Base-by-base conservation (phyloP, 768 basidiomycete species). In the Auricularia sp. region DNA sequence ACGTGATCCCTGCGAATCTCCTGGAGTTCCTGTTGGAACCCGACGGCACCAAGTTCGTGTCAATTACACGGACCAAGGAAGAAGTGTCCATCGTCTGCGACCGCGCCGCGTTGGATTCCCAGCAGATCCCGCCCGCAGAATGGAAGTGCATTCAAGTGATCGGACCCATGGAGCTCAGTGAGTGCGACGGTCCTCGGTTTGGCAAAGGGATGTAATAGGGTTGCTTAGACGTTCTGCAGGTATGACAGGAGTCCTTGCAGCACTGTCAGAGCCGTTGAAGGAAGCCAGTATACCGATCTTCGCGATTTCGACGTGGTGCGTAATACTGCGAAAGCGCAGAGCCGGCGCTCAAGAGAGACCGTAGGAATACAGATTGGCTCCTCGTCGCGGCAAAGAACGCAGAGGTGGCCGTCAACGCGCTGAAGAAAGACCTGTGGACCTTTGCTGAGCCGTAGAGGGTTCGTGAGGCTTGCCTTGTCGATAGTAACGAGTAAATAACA, bases 91-190 rank as follows among this genome's bases (percentile, higher is more conserved):
- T 88, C 63, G 82, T 85, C 11, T 64, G 62, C n/a, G 80, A 81
- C 16, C 76, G 82, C 70, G 70, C 72, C 29, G 74, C 75, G 14
- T 69, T 62, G 18, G 75, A 79, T 47, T 64, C 72, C 77, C 36
- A 77, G 78, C 29, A 42, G 4, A 35, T 29, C 18, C 14, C 16
- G 24, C 13, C 45, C 7, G 47, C 35, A 42, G 75, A 76, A 1
- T 86, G 85, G 85, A 77, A 73, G 68, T 83, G 83, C 69, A 83
- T 88, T 66, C 83, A 83, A 72, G 83, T 89, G 47, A 77, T 76
- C 42, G 87, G 86, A 3, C 85, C 85, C 2, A 84, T 88, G 84
- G 83, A 85, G 67, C 86, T 87, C 67, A 78, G 86, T 84, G 61
- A 65, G 69, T 65, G 64, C 59, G 13, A 4, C 14, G 21, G 13